Evolutionary conservation across 106 monocot species (phyloP).

Genomic region (Dioscorea dumetorum): DNA sequence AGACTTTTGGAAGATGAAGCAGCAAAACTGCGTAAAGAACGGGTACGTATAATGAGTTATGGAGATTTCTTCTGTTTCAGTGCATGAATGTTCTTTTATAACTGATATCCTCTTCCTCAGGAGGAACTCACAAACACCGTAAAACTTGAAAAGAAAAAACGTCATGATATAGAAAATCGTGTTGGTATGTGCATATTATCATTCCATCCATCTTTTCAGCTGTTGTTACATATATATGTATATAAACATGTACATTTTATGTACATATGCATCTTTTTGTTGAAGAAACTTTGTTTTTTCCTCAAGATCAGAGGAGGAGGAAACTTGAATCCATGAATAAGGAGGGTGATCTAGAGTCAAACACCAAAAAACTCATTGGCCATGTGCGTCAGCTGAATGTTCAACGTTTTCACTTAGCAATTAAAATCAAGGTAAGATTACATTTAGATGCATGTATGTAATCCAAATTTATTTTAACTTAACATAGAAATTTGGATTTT

Average conservation of each 20-base stretch:
- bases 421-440: conserved; percentile 54
- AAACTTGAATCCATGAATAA: conserved; percentile 56
- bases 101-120: conserved; percentile 21
- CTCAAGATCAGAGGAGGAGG: conserved; percentile 59
- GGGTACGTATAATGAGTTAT: conserved; percentile 22
- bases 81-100: neutral
- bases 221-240: no score
- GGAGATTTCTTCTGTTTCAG: neutral
- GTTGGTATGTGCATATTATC: conserved; percentile 44
- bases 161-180: conserved; percentile 56
- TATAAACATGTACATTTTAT: neutral
- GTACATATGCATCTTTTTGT: conserved; percentile 8
- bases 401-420: conserved; percentile 50
- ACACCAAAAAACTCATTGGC: conserved; percentile 57
- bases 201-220: no score
- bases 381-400: conserved; percentile 48
- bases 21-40: conserved; percentile 59
- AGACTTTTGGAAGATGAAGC: conserved; percentile 78
- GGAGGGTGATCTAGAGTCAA: conserved; percentile 64
- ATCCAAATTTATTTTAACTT: no score
- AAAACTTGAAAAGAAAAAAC: conserved; percentile 55
- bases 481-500: no score
- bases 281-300: neutral
- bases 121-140: conserved; percentile 54
- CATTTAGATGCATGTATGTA: no score